A percentile compares a stretch with the other conserved stretches of the same genome.
Conservation (phyloP, 495 filamentous ascomycete genomes). For the Xylaria intraflava region DNA sequence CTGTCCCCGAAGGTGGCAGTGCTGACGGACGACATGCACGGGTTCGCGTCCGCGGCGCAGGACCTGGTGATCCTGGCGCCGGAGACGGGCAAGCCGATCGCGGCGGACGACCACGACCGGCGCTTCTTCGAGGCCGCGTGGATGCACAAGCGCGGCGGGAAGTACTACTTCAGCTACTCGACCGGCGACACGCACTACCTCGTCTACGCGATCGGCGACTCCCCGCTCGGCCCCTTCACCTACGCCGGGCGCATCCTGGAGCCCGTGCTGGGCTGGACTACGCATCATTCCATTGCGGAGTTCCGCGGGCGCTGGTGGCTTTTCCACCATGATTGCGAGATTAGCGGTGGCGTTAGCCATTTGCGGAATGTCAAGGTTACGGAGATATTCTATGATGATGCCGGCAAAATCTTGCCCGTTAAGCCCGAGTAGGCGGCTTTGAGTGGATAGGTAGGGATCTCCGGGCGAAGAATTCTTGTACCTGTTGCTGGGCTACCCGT, state of each 20-base stretch:
- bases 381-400: conserved; percentile 63
- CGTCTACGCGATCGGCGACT: conserved; percentile 55
- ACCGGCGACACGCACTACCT: conserved; percentile 69
- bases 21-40: conserved; percentile 55
- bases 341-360: conserved; percentile 57
- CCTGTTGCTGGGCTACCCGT: background rate
- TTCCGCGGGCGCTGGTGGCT: conserved; percentile 62
- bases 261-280: conserved; percentile 72
- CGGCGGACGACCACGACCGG: conserved; percentile 59
- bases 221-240: conserved; percentile 61
- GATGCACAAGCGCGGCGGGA: conserved; percentile 59
- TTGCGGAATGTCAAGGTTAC: conserved; percentile 61
- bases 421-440: conserved; percentile 23
- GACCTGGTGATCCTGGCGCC: conserved; percentile 53
- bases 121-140: conserved; percentile 76
- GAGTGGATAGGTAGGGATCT: no score
- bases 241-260: conserved; percentile 64
- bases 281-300: conserved; percentile 72
- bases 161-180: conserved; percentile 71
- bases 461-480: no score
- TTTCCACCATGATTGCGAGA: conserved; percentile 65
- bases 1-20: conserved; percentile 56
- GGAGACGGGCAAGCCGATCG: conserved; percentile 50
- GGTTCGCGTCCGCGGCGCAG: conserved; percentile 42
- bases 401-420: conserved; percentile 49